Conservation (phyloP, 2,329 filamentous ascomycete species). For the Neoascochyta sp. region DNA sequence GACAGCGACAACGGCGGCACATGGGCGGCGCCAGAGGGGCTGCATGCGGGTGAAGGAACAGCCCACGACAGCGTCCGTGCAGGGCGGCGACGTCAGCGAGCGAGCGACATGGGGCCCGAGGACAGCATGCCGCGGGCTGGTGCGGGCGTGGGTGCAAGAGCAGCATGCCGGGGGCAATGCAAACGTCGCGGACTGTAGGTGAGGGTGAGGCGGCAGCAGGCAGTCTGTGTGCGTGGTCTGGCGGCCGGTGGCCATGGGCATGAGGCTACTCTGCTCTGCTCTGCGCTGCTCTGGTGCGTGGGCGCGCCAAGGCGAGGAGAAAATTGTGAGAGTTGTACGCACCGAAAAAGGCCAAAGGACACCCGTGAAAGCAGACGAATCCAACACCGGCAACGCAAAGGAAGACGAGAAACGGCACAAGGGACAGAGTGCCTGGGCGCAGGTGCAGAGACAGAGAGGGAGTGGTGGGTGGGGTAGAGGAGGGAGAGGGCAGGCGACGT, state of each 20-base stretch:
- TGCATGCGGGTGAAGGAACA: slow-evolving; percentile 6
- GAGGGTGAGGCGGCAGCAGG: slow-evolving; percentile 7
- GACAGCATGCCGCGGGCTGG: too few relatives aligned
- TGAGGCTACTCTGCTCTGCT: too few relatives aligned
- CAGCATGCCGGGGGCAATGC: too few relatives aligned
- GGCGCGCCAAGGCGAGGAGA: slow-evolving; percentile 22
- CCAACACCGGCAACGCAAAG: slow-evolving; percentile 32
- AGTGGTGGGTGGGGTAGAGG: slow-evolving; percentile 25
- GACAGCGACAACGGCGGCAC: slow-evolving; percentile 7
- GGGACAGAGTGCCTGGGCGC: slow-evolving; percentile 9
- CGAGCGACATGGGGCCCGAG: background rate
- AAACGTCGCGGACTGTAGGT: too few relatives aligned
- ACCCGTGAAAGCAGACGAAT: slow-evolving; percentile 20
- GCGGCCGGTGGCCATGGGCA: too few relatives aligned
- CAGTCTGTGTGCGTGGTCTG: too few relatives aligned
- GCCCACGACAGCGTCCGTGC: slow-evolving; percentile 13
- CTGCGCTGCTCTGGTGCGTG: too few relatives aligned
- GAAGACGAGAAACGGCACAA: slow-evolving; percentile 16
- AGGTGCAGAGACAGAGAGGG: slow-evolving; percentile 15
- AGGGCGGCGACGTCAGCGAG: slow-evolving; percentile 20
- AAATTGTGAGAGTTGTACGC: slow-evolving; percentile 17
- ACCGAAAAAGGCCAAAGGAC: slow-evolving; percentile 13
- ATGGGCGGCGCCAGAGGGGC: slow-evolving; percentile 3
- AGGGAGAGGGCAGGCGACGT: slow-evolving; percentile 14
- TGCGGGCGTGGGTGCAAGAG: too few relatives aligned